phyloP scores from a whole-genome alignment of 2,329 filamentous ascomycete species.

The Aspergillus hortae region DNA sequence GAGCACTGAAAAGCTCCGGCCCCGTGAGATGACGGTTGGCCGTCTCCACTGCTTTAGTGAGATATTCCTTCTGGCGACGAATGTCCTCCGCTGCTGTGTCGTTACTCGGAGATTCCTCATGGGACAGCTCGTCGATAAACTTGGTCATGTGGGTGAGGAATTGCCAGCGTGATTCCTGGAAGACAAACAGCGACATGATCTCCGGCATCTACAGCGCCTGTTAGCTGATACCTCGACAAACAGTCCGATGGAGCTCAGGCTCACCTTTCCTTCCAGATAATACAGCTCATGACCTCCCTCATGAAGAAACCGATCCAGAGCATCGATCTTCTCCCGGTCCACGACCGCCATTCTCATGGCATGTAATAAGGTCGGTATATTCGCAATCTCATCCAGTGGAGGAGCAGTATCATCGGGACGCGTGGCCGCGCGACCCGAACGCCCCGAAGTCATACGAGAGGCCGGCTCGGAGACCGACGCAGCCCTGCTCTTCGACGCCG shows the following conservation, averaged over 20 bases:
- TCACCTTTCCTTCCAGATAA: slow-evolving; percentile 63
- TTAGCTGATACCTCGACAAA: not conserved
- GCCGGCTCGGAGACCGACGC: slow-evolving; percentile 37
- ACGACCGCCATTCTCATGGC: slow-evolving; percentile 68
- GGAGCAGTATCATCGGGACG: slow-evolving; percentile 43
- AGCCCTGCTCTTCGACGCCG: slow-evolving; percentile 43
- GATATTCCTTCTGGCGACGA: slow-evolving; percentile 58
- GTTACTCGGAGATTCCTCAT: slow-evolving; percentile 40
- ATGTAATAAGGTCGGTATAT: slow-evolving; percentile 66
- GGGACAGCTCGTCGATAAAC: slow-evolving; percentile 54
- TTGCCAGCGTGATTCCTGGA: slow-evolving; percentile 79
- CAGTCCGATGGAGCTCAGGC: not conserved
- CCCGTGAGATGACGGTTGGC: slow-evolving; percentile 77
- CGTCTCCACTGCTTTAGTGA: slow-evolving; percentile 70
- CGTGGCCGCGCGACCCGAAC: slow-evolving; percentile 35
- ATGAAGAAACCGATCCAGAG: slow-evolving; percentile 75
- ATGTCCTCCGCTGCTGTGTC: slow-evolving; percentile 41
- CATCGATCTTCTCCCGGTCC: slow-evolving; percentile 87
- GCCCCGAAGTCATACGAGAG: slow-evolving; percentile 26
- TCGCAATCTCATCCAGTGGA: slow-evolving; percentile 53
- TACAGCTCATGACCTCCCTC: slow-evolving; percentile 71
- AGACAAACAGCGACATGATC: slow-evolving; percentile 83
- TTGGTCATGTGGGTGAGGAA: slow-evolving; percentile 68
- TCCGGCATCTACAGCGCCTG: slow-evolving; percentile 62
- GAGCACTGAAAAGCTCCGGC: slow-evolving; percentile 83